These are phyloP conservation scores for Syzygium malaccense DNA, from an alignment of 441 rosid species.

Conservation along the genomic window DNA sequence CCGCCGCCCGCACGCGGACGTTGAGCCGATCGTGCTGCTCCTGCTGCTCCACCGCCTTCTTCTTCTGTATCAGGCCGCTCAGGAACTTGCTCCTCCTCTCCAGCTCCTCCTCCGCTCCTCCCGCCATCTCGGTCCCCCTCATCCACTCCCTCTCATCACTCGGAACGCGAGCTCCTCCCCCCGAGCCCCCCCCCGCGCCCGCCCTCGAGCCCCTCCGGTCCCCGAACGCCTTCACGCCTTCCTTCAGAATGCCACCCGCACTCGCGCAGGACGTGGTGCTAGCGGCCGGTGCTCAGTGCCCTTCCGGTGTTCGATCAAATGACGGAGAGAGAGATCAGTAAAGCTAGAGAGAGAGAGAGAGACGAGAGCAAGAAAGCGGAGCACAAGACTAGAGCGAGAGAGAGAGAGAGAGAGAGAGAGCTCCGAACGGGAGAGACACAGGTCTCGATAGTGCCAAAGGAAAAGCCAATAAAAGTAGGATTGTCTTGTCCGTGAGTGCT, in stretches of 20 bases:
- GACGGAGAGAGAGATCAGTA: background rate
- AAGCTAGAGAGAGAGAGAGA: background rate
- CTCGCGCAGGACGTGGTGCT: background rate
- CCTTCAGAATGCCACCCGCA: background rate
- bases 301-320: background rate
- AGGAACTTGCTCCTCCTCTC: conserved; percentile 91
- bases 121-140: conserved; percentile 42
- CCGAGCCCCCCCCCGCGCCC: background rate
- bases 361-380: background rate
- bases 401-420: background rate
- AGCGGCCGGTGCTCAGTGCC: background rate
- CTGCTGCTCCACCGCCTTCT: conserved; percentile 66
- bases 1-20: conserved; percentile 75
- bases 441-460: background rate
- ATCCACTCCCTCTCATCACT: background rate
- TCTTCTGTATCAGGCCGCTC: conserved; percentile 79
- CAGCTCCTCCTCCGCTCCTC: conserved; percentile 61
- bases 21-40: conserved; percentile 47
- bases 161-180: background rate
- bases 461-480: background rate
- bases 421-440: background rate
- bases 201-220: background rate
- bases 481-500: background rate
- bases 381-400: background rate
- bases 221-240: background rate